Percentiles rank a stretch among this genome's conserved stretches.
phyloP scores from a whole-genome alignment of 2,329 filamentous ascomycete species.

The Dothideomycetes sp. region DNA sequence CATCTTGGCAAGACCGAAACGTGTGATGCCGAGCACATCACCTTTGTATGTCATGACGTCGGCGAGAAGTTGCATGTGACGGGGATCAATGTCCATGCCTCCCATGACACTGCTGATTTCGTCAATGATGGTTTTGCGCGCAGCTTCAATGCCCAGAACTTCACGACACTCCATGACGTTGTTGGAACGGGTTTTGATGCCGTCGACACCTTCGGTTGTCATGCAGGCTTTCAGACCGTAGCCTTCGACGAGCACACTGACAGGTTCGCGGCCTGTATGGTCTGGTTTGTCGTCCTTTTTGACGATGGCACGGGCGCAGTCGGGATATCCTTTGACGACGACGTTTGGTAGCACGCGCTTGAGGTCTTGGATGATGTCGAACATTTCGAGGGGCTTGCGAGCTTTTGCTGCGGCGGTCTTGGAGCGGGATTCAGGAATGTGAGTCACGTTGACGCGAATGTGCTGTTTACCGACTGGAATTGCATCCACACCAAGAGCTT shows the following conservation, averaged over 20 bases:
- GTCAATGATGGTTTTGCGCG: slow-evolving; percentile 74
- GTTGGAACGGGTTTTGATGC: slow-evolving; percentile 66
- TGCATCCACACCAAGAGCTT: slow-evolving; percentile 36
- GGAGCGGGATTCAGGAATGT: slow-evolving; percentile 38
- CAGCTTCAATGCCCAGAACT: slow-evolving; percentile 90
- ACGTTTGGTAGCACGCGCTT: slow-evolving; percentile 73
- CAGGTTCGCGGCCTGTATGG: slow-evolving; percentile 51
- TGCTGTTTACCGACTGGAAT: slow-evolving; percentile 21
- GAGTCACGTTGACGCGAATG: slow-evolving; percentile 64
- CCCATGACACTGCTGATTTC: slow-evolving; percentile 89
- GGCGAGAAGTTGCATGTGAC: slow-evolving; percentile 93
- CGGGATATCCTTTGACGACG: slow-evolving; percentile 82
- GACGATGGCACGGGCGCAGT: slow-evolving; percentile 79
- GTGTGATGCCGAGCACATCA: slow-evolving; percentile 90
- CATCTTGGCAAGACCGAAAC: slow-evolving; percentile 95
- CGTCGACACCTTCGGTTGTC: slow-evolving; percentile 84
- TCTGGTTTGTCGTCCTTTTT: slow-evolving; percentile 64
- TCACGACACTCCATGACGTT: slow-evolving; percentile 82
- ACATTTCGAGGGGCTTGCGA: slow-evolving; percentile 48
- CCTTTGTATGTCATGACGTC: slow-evolving; percentile 99
- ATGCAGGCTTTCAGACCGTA: slow-evolving; percentile 86
- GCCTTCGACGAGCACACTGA: slow-evolving; percentile 70
- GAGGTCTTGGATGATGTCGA: slow-evolving; percentile 73
- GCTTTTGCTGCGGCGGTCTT: slow-evolving; percentile 36
- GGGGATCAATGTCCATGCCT: slow-evolving; percentile 90